A percentile compares a stretch with the other conserved stretches of the same genome.
Evolutionary conservation across 2,329 filamentous ascomycete species (phyloP).

Genomic region (Cladosporium sp.): DNA sequence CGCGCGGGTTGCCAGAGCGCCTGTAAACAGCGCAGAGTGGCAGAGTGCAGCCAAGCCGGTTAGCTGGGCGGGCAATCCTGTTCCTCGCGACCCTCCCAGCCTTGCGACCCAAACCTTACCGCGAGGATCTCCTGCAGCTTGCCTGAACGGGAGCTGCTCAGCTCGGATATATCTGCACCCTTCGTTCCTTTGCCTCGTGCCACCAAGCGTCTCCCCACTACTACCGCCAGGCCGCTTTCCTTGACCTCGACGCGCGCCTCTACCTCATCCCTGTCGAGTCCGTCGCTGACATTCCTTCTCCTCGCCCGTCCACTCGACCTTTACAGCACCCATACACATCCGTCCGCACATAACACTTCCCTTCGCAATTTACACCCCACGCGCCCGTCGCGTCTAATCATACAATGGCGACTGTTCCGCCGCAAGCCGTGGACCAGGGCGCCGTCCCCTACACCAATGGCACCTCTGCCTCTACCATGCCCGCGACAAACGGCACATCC

Average conservation of each 20-base stretch:
- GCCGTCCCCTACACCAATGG: background rate
- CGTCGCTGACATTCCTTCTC: background rate
- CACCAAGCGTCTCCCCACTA: background rate
- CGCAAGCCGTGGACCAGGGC: background rate
- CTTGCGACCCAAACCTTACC: background rate
- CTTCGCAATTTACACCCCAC: background rate
- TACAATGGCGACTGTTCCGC: constrained; percentile 3
- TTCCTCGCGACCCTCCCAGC: background rate
- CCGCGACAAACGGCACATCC: background rate
- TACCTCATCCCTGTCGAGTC: background rate
- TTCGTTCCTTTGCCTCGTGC: background rate
- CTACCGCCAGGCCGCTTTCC: background rate
- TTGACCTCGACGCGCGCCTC: background rate
- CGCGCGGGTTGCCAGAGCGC: background rate
- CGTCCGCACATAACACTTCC: background rate
- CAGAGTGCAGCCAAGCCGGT: background rate
- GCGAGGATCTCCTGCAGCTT: background rate
- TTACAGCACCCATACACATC: background rate
- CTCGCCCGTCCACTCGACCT: background rate
- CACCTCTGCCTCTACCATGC: background rate
- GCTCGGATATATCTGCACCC: constrained; percentile 3
- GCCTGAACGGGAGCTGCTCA: background rate
- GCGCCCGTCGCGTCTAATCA: background rate
- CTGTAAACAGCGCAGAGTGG: background rate
- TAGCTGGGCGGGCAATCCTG: background rate